Evolutionary conservation across 768 basidiomycete genomes (phyloP), one percentile per base, ranked within the genome.

Genomic region (Kwoniella dejecticola): DNA sequence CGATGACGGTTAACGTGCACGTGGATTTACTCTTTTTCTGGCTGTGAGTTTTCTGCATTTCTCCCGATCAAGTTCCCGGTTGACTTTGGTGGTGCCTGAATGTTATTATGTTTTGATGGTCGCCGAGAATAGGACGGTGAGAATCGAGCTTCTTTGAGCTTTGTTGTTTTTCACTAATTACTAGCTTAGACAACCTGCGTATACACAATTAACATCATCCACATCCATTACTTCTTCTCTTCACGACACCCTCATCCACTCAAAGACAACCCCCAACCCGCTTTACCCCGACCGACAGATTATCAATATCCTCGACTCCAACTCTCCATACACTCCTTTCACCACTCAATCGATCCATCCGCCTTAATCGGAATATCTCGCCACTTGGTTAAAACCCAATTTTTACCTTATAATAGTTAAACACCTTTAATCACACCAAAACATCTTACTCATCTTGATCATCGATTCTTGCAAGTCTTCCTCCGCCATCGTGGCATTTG

Each of bases 151-250:
- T 40, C 13, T n/a, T n/a, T 7, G 17, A 40, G 49, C 49, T 41
- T 53, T 53, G 52, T 55, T 55, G 41, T 44, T 55, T 42, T 55
- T 55, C 27, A n/a, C n/a, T n/a, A n/a, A n/a, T n/a, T n/a, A n/a
- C n/a, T n/a, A n/a, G n/a, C n/a, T n/a, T n/a, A n/a, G 24, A 19
- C 53, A 17, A 30, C n/a, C 41, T 30, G 17, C 47, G 10, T 48
- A 26, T 30, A 48, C 27, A 40, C 26, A 17, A 29, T n/a, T 7
- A 13, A 17, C 13, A 4, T 45, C 40, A 17, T 45, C 54, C n/a
- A 29, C 42, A 45, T 44, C 44, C 17, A 46, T 38, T 29, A 41
- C 21, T 53, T 19, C 8, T 13, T 26, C 33, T 36, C 33, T 7
- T 36, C 21, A 48, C 23, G 10, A 42, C 41, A 42, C 19, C 5